Conservation (phyloP, 352 stramenopile genomes). For the Globisporangium nunn region DNA sequence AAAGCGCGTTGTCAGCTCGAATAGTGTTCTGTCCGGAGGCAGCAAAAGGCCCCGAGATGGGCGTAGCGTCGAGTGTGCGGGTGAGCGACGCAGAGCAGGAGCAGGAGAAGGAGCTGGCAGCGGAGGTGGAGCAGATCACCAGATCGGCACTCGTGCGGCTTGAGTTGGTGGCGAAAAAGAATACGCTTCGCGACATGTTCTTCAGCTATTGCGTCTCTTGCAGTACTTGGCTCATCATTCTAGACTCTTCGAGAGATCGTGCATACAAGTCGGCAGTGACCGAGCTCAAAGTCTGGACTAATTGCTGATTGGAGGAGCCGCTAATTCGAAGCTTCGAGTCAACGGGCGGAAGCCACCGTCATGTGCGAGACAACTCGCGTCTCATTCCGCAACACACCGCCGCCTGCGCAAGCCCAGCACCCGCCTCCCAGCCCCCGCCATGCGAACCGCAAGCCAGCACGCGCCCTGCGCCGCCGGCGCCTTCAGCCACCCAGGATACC, state of each 20-base stretch:
- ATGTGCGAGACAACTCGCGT: no score
- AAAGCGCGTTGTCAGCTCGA: no score
- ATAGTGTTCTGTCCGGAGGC: no score
- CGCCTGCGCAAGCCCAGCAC: no score
- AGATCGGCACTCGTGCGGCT: no score
- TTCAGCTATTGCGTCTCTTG: neutral
- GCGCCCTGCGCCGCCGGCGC: constrained; percentile 28
- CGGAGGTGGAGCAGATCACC: no score
- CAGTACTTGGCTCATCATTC: neutral
- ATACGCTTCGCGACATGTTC: neutral
- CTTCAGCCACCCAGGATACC: constrained; percentile 25
- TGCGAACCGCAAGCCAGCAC: constrained; percentile 10
- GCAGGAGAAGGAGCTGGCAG: no score
- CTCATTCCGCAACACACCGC: neutral
- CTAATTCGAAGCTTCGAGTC: neutral
- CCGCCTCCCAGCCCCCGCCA: neutral
- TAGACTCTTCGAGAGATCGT: neutral
- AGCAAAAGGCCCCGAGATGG: no score
- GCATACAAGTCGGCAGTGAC: neutral
- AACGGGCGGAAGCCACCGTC: neutral
- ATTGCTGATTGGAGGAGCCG: neutral
- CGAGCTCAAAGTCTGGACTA: neutral
- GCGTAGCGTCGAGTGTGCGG: no score
- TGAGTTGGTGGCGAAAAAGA: no score
- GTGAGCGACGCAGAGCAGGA: no score